These are phyloP conservation scores for Wickerhamiella cacticola DNA, from an alignment of 805 yeast genomes.

Conservation along the genomic window DNA sequence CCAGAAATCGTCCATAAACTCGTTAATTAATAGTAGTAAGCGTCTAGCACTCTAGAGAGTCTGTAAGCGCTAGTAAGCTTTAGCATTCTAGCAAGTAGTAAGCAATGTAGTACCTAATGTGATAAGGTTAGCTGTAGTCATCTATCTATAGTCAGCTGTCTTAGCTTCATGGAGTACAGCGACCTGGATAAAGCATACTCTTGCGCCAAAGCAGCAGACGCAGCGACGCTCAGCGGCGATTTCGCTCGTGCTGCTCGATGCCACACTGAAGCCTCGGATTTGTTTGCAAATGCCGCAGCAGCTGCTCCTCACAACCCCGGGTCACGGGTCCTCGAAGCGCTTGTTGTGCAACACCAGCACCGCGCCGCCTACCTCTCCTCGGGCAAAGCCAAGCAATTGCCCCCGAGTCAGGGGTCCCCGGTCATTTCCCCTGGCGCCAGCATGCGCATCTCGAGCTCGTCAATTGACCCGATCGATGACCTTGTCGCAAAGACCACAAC, in stretches of 20 bases:
- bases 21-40: too few relatives aligned
- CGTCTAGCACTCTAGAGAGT: too few relatives aligned
- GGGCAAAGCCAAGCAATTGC: constrained; percentile 15
- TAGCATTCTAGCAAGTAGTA: too few relatives aligned
- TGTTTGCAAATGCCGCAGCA: constrained; percentile 26
- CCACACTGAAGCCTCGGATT: constrained; percentile 32
- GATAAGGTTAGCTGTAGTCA: too few relatives aligned
- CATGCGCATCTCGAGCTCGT: not conserved
- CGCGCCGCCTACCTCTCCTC: constrained; percentile 28
- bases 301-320: constrained; percentile 26
- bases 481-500: constrained; percentile 1
- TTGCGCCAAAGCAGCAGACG: constrained; percentile 43
- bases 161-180: constrained; percentile 10
- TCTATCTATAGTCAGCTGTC: too few relatives aligned
- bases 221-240: constrained; percentile 35
- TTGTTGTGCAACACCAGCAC: constrained; percentile 25
- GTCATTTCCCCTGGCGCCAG: constrained; percentile 5
- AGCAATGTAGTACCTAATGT: too few relatives aligned
- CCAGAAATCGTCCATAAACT: constrained; percentile 15
- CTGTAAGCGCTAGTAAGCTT: too few relatives aligned
- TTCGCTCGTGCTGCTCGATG: constrained; percentile 32
- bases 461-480: constrained; percentile 2
- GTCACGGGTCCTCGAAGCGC: constrained; percentile 24
- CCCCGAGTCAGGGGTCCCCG: not conserved
- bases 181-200: constrained; percentile 35